Base-by-base conservation (phyloP, 2,329 filamentous ascomycete genomes). In the Pezicula carpinea region DNA sequence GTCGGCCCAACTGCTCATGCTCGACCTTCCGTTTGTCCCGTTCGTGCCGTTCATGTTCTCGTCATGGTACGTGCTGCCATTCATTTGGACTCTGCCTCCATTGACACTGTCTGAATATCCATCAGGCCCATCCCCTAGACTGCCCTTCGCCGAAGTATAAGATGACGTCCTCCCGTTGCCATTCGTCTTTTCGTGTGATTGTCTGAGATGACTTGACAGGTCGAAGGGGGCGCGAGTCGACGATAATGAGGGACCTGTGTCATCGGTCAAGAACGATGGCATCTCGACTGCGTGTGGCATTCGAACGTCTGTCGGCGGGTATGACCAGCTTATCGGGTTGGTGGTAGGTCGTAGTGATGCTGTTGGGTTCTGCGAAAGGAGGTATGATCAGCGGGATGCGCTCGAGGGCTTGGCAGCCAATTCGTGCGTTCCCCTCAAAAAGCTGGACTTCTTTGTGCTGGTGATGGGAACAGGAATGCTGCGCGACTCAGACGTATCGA, bases 1-100 rank as follows among this genome's bases (percentile, higher is more conserved):
- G 35, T 64, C 61, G 26, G 26, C 26, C 59, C 59, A 63, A 42
- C 59, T 69, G 52, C 70, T 74, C 33, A 64, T 66, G 42, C 69
- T 70, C 48, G 72, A 69, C 56, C 71, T 73, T 54, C 75, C 79
- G 62, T 83, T 82, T 56, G 76, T 74, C 60, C 26, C 26, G 13
- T 29, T 29, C 5, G 80, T 60, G 32, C 79, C 75, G 64, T 72
- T 78, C 68, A 83, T 77, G 66, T 75, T 83, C 60, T 79, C 75
- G 41, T 64, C 59, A 45, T 54, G 53, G 15, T 50, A 44, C 45
- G 54, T 51, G 40, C 61, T 59, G 17, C 61, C 62, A 56, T 62
- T 64, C 48, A 51, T 49, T 21, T 53, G 53, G 14, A 45, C 32
- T 33, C 52, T 51, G 13, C 43, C 50, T n/a, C 43, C 47, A 26